A percentile compares a stretch with the other conserved stretches of the same genome.
These are phyloP conservation scores for Erigeron canadensis DNA, from an alignment of 129 eudicot species.

Conservation along the genomic window DNA sequence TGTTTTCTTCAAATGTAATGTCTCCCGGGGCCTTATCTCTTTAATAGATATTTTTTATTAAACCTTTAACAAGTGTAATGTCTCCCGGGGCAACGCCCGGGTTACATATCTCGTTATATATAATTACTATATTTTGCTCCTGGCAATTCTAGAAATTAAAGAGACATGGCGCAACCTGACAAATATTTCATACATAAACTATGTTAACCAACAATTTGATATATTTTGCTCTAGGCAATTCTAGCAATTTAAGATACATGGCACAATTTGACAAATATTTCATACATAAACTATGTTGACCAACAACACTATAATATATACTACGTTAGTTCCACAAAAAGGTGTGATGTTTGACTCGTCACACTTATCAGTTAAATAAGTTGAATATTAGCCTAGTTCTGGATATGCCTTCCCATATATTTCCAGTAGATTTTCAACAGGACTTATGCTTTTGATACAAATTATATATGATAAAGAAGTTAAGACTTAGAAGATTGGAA, in stretches of 20 bases:
- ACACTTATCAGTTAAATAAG: constrained; percentile 6
- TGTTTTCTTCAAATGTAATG: too few relatives aligned
- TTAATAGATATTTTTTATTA: too few relatives aligned
- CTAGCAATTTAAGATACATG: constrained; percentile 1
- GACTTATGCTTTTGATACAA: not conserved
- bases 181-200: not conserved
- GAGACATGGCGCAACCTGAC: not conserved
- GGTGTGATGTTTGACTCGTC: constrained; percentile 5
- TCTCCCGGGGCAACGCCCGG: too few relatives aligned
- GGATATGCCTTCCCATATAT: constrained; percentile 2
- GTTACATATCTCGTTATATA: too few relatives aligned
- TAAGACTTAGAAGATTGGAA: not conserved
- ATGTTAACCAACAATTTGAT: constrained; percentile 6
- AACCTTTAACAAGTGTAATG: too few relatives aligned
- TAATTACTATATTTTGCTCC: constrained; percentile 11
- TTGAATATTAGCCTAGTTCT: not conserved
- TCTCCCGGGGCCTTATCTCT: too few relatives aligned
- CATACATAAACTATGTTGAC: not conserved
- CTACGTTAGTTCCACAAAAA: not conserved
- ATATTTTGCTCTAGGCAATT: constrained; percentile 20
- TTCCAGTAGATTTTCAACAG: not conserved
- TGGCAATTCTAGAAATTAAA: constrained; percentile 9
- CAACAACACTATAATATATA: constrained; percentile 1
- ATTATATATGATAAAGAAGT: not conserved
- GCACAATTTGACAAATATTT: not conserved